Evolutionary conservation across 106 monocot species (phyloP).

Genomic region (Acorus gramineus): DNA sequence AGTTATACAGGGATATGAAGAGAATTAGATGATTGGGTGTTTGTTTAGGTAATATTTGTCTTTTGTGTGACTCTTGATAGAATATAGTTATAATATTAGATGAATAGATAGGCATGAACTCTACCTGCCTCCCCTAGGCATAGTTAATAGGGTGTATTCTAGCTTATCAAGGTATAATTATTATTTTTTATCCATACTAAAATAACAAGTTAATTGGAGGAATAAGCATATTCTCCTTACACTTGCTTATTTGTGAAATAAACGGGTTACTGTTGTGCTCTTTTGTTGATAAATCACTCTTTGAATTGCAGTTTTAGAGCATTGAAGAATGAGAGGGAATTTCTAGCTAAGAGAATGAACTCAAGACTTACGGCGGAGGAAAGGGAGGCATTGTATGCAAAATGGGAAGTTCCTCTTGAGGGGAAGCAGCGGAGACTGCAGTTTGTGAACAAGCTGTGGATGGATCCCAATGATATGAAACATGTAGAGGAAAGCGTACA

Average conservation of each 20-base stretch:
- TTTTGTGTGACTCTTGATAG: too few species aligned
- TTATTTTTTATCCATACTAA: too few species aligned
- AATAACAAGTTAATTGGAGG: too few species aligned
- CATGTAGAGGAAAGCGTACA: conserved; percentile 90
- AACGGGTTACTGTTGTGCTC: not conserved
- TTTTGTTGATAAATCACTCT: not conserved
- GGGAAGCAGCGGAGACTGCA: conserved; percentile 87
- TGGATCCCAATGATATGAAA: conserved; percentile 40
- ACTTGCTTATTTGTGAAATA: not conserved
- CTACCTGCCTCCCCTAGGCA: too few species aligned
- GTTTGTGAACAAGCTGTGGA: conserved; percentile 85
- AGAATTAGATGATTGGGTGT: too few species aligned
- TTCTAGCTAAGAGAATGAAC: conserved; percentile 60
- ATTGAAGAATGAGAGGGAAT: conserved; percentile 73
- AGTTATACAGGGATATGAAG: not conserved
- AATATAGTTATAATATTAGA: too few species aligned
- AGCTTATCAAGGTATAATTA: too few species aligned
- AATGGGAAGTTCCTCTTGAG: conserved; percentile 70
- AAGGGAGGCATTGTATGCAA: conserved; percentile 58
- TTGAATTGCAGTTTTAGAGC: conserved; percentile 54
- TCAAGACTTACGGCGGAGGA: conserved; percentile 75
- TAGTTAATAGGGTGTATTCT: too few species aligned
- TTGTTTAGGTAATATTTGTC: too few species aligned
- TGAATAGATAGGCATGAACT: too few species aligned
- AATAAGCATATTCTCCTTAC: not conserved